Conservation (phyloP, 495 filamentous ascomycete genomes). For the Penicillium antarcticum region DNA sequence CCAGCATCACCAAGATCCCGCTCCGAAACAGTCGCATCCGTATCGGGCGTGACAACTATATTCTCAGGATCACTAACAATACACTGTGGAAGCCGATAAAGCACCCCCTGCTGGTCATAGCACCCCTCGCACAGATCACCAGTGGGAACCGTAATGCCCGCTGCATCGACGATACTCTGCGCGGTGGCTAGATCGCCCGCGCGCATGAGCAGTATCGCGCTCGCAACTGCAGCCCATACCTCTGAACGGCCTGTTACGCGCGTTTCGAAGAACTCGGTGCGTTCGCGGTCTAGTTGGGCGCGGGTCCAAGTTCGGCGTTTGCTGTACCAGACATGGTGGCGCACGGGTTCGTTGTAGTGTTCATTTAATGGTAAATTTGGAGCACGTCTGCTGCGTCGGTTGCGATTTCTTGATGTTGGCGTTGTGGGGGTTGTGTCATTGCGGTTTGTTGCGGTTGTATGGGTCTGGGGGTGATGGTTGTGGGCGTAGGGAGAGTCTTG, state of each 20-base stretch:
- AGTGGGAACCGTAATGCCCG: slow-evolving; percentile 74
- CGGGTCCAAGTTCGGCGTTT: slow-evolving; percentile 53
- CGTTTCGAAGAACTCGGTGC: slow-evolving; percentile 77
- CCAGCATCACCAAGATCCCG: background rate
- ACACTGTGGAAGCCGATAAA: slow-evolving; percentile 74
- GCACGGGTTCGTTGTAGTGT: slow-evolving; percentile 51
- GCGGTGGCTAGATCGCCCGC: slow-evolving; percentile 62
- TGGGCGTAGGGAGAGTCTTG: slow-evolving; percentile 8
- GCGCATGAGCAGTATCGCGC: slow-evolving; percentile 64
- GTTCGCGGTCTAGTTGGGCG: slow-evolving; percentile 43
- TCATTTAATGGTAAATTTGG: slow-evolving; percentile 31
- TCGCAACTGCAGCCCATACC: slow-evolving; percentile 71
- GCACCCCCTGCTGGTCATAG: slow-evolving; percentile 73
- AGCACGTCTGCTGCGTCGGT: slow-evolving; percentile 14
- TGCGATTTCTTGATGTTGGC: slow-evolving; percentile 4
- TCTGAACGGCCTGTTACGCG: slow-evolving; percentile 71
- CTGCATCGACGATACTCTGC: slow-evolving; percentile 72
- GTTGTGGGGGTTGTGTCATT: slow-evolving; percentile 8
- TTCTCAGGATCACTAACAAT: slow-evolving; percentile 75
- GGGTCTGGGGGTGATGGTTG: slow-evolving; percentile 12
- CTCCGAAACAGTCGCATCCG: background rate
- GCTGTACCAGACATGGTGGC: slow-evolving; percentile 47
- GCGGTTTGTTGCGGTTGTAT: slow-evolving; percentile 9
- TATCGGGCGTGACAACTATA: slow-evolving; percentile 38
- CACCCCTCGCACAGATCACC: slow-evolving; percentile 68